Percentiles rank a stretch among this genome's conserved stretches.
Evolutionary conservation across 164 flowering plant genomes (phyloP).

Genomic region (Sedum album): DNA sequence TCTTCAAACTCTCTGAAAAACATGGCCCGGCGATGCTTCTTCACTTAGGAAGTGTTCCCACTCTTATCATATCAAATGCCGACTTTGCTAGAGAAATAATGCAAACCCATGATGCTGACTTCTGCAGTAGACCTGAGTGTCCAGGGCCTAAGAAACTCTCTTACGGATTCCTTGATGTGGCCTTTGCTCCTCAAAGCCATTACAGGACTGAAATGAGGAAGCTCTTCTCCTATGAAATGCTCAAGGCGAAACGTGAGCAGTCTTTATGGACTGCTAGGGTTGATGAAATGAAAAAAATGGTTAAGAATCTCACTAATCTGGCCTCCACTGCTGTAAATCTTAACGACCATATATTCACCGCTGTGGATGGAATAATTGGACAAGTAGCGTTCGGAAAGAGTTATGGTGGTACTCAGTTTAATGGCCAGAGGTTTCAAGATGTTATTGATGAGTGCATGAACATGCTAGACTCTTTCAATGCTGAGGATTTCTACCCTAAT

Average conservation of each 20-base stretch:
- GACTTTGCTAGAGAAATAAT: constrained; percentile 4
- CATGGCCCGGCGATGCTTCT: constrained; percentile 7
- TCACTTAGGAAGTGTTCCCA: constrained; percentile 1
- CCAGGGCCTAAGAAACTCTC: constrained; percentile 11
- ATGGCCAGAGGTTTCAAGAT: neutral
- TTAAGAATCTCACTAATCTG: neutral
- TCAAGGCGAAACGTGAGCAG: constrained; percentile 9
- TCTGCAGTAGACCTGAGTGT: constrained; percentile 8
- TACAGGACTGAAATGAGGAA: constrained; percentile 11
- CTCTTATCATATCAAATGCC: constrained; percentile 8
- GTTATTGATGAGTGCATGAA: constrained; percentile 13
- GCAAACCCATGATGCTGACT: constrained; percentile 5
- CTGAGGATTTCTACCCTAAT: constrained; percentile 11
- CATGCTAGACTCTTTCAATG: constrained; percentile 7
- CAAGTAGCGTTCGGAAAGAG: constrained; percentile 14
- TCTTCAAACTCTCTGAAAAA: constrained; percentile 5
- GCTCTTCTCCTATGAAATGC: constrained; percentile 7
- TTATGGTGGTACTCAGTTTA: constrained; percentile 9
- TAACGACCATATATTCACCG: constrained; percentile 4
- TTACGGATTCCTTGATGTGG: constrained; percentile 4
- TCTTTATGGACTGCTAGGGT: constrained; percentile 10
- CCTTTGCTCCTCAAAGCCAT: constrained; percentile 8
- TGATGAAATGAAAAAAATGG: neutral
- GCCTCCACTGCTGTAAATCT: constrained; percentile 3
- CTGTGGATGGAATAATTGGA: constrained; percentile 6